Percentiles rank a stretch among this genome's conserved stretches.
Conservation (phyloP, 805 yeast genomes). For the Nakazawaea holstii region DNA sequence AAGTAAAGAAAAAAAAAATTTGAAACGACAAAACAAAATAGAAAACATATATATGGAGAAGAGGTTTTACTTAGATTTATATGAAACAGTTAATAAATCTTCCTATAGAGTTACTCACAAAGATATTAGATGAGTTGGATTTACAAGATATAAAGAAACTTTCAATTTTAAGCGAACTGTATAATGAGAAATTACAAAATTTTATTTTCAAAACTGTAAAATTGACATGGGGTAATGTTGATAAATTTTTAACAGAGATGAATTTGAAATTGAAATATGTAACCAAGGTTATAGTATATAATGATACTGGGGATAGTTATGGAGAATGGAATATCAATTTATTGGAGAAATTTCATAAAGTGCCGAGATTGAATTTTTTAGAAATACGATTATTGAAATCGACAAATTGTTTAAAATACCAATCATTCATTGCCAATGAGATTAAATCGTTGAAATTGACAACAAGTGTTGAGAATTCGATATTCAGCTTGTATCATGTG, state of each 20-base stretch:
- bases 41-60: no score
- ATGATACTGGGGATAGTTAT: neutral
- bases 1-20: neutral
- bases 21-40: neutral
- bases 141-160: constrained; percentile 4
- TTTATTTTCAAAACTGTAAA: neutral
- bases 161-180: neutral
- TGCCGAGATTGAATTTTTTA: constrained; percentile 19
- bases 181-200: neutral
- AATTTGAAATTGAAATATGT: neutral
- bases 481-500: constrained; percentile 40
- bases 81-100: constrained; percentile 4
- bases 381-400: constrained; percentile 22
- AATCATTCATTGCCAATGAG: constrained; percentile 11
- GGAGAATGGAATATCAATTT: constrained; percentile 19
- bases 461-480: constrained; percentile 18
- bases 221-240: constrained; percentile 4
- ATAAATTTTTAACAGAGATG: neutral
- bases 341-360: constrained; percentile 12
- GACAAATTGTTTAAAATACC: constrained; percentile 30
- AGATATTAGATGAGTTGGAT: neutral
- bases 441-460: constrained; percentile 17
- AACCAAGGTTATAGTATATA: neutral
- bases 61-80: no score
- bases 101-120: constrained; percentile 1